Percentiles rank a stretch among this genome's conserved stretches.
phyloP scores from a whole-genome alignment of 2,329 filamentous ascomycete species.

The Pseudocercospora vitis region DNA sequence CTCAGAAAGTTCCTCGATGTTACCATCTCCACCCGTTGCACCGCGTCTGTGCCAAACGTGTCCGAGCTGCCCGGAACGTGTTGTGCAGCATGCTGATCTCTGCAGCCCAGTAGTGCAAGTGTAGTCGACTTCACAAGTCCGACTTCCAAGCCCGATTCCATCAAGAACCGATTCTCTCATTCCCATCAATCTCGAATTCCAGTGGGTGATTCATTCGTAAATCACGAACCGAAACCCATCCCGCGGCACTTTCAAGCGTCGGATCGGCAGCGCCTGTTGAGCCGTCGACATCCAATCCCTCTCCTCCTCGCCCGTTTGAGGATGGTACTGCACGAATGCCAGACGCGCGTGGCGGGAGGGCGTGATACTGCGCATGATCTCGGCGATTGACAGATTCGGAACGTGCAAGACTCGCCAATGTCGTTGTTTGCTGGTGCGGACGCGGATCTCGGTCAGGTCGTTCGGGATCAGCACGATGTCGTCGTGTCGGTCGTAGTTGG shows the following conservation, averaged over 20 bases:
- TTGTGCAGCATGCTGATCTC: too few relatives aligned
- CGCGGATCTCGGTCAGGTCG: background rate
- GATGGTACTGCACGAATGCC: conserved; percentile 2
- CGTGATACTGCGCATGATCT: background rate
- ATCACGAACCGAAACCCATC: conserved; percentile 4
- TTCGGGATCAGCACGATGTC: background rate
- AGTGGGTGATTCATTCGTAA: background rate
- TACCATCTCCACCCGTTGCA: too few relatives aligned
- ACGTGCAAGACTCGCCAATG: background rate
- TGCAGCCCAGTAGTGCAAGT: too few relatives aligned
- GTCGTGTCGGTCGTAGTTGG: background rate
- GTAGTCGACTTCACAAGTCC: too few relatives aligned
- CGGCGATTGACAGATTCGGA: background rate
- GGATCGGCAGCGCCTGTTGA: background rate
- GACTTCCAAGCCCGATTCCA: too few relatives aligned
- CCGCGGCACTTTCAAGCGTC: background rate
- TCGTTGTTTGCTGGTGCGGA: conserved; percentile 1
- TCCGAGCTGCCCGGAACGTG: too few relatives aligned
- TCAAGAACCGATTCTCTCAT: too few relatives aligned
- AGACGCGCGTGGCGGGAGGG: background rate
- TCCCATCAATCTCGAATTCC: too few relatives aligned
- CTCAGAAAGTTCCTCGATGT: conserved; percentile 3
- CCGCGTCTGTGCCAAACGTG: too few relatives aligned
- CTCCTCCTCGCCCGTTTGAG: background rate
- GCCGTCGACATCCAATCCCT: background rate